Evolutionary conservation across 768 basidiomycete species (phyloP), one percentile per base, ranked within the genome.

Genomic region (Hysterangium stoloniferum): DNA sequence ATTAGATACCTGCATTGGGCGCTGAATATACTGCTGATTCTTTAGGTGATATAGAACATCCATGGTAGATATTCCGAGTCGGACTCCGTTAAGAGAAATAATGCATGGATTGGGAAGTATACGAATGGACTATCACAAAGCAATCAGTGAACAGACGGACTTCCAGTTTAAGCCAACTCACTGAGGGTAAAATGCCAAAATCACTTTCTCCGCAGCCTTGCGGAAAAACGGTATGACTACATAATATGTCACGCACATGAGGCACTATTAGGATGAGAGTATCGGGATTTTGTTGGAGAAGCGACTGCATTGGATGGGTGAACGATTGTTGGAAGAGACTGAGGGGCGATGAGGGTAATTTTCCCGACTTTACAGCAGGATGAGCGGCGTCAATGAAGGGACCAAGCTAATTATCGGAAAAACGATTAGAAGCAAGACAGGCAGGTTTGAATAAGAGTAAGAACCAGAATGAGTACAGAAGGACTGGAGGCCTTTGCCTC

Each of bases 21-120:
- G 73, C 62, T 79, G 83, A 55, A 83, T 68, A 52, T 80, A 79
- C 62, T 95, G 88, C 56, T 95, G 86, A 58, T 83, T 88, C 45
- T 82, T 78, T 1, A 98, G 72, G 61, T 96, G 92, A 68, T 93
- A 95, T 19, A 98, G 68, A 0, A 83, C 77, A 63, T 99, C 96
- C 22, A 90, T 80, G 55, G 87, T 89, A n/a, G 78, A 84, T 12
- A 79, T 74, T 2, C 78, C 87, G 57, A 99, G 86, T 3, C 77
- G 70, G 40, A 96, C 67, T 36, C 80, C 87, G 62, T 97, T 93
- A 54, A 99, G 67, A n/a, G 77, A 75, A 65, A 98, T 93, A 4
- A 75, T 73, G 12, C 81, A 77, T 0, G 96, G 96, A 58, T 98
- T 99, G 3, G 95, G 87, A 7, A 97, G 72, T 19, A 87, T 64